These are phyloP conservation scores for Penicillium olsonii DNA, from an alignment of 2,329 filamentous ascomycete genomes.

Conservation along the genomic window DNA sequence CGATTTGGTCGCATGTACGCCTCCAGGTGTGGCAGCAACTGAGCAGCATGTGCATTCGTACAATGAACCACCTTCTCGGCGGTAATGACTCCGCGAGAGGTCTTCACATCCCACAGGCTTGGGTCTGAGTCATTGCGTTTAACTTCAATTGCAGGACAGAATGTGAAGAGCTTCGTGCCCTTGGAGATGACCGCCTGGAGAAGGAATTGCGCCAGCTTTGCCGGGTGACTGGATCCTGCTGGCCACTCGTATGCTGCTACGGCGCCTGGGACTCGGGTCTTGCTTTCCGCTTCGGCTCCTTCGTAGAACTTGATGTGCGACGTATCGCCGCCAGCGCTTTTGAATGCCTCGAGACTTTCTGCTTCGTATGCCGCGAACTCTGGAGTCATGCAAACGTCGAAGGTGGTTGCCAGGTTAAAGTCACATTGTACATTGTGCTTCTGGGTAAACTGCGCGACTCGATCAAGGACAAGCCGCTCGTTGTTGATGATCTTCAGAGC, in stretches of 20 bases:
- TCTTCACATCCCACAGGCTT: slow-evolving; percentile 21
- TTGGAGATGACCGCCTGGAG: slow-evolving; percentile 39
- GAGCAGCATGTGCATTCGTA: slow-evolving; percentile 28
- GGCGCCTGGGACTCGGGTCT: slow-evolving; percentile 41
- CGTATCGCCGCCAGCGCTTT: slow-evolving; percentile 46
- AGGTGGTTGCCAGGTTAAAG: slow-evolving; percentile 50
- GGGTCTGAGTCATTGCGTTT: slow-evolving; percentile 5
- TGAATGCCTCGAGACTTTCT: slow-evolving; percentile 42
- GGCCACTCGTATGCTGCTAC: slow-evolving; percentile 55
- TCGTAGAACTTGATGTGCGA: slow-evolving; percentile 45
- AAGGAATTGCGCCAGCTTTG: slow-evolving; percentile 53
- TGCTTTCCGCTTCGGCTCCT: slow-evolving; percentile 41
- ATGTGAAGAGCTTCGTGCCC: slow-evolving; percentile 47
- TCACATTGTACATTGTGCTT: slow-evolving; percentile 48
- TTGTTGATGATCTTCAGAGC: slow-evolving; percentile 51
- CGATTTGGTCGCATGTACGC: slow-evolving; percentile 45
- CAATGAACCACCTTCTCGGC: slow-evolving; percentile 25
- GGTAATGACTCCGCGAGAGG: slow-evolving; percentile 17
- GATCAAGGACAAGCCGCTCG: slow-evolving; percentile 45
- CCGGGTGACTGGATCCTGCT: slow-evolving; percentile 52
- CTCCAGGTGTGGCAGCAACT: slow-evolving; percentile 21
- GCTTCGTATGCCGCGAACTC: slow-evolving; percentile 51
- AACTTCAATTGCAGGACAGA: slow-evolving; percentile 42
- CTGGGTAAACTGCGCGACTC: slow-evolving; percentile 45
- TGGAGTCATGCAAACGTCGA: slow-evolving; percentile 52